Evolutionary conservation across 257 asterid genomes (phyloP).

Genomic region (Gardenia jasminoides): DNA sequence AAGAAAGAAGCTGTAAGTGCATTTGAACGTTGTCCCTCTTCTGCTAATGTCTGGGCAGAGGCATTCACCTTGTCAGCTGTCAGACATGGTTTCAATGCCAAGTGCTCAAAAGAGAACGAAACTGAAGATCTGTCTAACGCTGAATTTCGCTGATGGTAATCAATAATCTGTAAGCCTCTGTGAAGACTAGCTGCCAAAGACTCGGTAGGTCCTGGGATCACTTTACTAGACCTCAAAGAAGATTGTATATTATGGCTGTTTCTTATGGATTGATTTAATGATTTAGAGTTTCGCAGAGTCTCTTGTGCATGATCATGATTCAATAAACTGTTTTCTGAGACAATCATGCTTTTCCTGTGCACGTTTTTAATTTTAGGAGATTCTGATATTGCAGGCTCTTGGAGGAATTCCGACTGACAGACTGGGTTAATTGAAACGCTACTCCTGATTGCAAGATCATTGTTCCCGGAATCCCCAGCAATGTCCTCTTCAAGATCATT

Average conservation of each 20-base stretch:
- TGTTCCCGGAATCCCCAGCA: slow-evolving; percentile 23
- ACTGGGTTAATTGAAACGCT: slow-evolving; percentile 44
- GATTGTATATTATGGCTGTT: slow-evolving; percentile 42
- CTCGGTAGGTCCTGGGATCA: slow-evolving; percentile 71
- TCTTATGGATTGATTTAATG: slow-evolving; percentile 33
- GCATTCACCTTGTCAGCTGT: slow-evolving; percentile 50
- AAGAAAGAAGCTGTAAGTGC: slow-evolving; percentile 38
- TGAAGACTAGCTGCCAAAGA: slow-evolving; percentile 90
- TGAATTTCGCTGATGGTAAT: slow-evolving; percentile 75
- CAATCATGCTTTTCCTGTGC: slow-evolving; percentile 56
- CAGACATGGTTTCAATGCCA: slow-evolving; percentile 63
- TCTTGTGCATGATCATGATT: slow-evolving; percentile 38
- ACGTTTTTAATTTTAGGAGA: slow-evolving; percentile 70
- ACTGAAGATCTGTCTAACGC: slow-evolving; percentile 64
- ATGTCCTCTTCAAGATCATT: slow-evolving; percentile 21
- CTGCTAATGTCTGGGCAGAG: slow-evolving; percentile 50
- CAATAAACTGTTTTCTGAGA: slow-evolving; percentile 36
- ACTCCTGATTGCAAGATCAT: slow-evolving; percentile 34
- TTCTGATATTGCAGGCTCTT: slow-evolving; percentile 75
- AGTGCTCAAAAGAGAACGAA: slow-evolving; percentile 87
- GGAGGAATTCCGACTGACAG: slow-evolving; percentile 48
- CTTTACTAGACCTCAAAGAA: slow-evolving; percentile 76
- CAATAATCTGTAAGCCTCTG: slow-evolving; percentile 82
- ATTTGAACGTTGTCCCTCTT: slow-evolving; percentile 34
- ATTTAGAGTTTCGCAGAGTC: slow-evolving; percentile 36